These are phyloP conservation scores for Hanseniaspora sp. DNA, from an alignment of 1,139 yeast species.

Conservation along the genomic window DNA sequence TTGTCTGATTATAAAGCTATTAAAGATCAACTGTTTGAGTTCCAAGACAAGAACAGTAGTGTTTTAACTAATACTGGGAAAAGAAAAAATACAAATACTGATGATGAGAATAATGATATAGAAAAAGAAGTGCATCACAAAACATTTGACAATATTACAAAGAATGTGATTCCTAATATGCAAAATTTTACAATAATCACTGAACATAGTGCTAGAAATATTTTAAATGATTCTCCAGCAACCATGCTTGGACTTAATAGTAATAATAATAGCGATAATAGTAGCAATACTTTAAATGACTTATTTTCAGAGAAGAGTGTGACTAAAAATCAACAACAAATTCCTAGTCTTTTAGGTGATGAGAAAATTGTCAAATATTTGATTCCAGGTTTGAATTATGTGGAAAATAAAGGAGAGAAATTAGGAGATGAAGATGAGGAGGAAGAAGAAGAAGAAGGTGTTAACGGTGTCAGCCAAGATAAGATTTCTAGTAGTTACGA, in stretches of 20 bases:
- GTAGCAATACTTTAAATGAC: background rate
- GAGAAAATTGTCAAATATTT: constrained; percentile 15
- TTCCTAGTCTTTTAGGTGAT: constrained; percentile 15
- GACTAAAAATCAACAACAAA: constrained; percentile 2
- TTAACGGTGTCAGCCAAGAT: too few species aligned
- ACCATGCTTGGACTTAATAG: background rate
- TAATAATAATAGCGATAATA: background rate
- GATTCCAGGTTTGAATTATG: constrained; percentile 15
- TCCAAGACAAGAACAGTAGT: background rate
- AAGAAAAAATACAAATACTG: background rate
- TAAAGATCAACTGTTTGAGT: constrained; percentile 13
- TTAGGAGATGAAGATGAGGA: background rate
- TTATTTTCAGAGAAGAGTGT: background rate
- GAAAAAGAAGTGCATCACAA: background rate
- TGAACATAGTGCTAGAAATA: constrained; percentile 15
- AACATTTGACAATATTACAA: background rate
- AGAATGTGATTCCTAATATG: background rate
- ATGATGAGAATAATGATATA: background rate
- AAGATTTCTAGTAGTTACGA: background rate
- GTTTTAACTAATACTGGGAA: background rate
- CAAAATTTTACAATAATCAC: constrained; percentile 14
- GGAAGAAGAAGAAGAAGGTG: background rate
- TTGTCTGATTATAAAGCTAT: constrained; percentile 6
- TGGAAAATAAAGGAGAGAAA: background rate
- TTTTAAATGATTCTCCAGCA: constrained; percentile 6